Conservation (phyloP, 306 rosid genomes). For the Vigna trinervia region DNA sequence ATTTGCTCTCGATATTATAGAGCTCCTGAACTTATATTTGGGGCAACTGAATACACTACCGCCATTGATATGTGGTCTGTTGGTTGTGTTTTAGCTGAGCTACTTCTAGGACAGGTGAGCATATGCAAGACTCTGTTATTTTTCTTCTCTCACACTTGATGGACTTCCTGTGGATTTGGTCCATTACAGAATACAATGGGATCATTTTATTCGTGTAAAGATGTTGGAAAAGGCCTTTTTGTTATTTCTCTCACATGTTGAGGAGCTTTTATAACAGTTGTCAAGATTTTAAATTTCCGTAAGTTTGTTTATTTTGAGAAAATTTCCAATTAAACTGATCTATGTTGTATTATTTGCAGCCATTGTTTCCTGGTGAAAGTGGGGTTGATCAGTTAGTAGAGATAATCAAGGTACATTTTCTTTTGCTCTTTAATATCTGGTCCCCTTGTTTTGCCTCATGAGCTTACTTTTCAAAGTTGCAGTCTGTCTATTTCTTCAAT, state of each 20-base stretch:
- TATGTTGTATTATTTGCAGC: slow-evolving; percentile 61
- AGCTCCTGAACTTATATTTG: slow-evolving; percentile 97
- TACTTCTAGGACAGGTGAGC: slow-evolving; percentile 89
- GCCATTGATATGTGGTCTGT: slow-evolving; percentile 98
- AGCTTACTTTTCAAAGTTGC: slow-evolving; percentile 35
- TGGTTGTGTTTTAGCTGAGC: slow-evolving; percentile 95
- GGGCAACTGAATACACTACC: slow-evolving; percentile 94
- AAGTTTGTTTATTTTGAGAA: background rate
- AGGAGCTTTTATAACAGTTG: too few species aligned
- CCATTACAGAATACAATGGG: background rate
- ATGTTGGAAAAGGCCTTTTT: background rate
- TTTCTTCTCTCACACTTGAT: background rate
- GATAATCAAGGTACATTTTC: slow-evolving; percentile 76
- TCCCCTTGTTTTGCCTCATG: background rate
- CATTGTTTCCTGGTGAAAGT: slow-evolving; percentile 96
- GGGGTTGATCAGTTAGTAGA: slow-evolving; percentile 98
- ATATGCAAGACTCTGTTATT: background rate
- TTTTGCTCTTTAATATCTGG: background rate
- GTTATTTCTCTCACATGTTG: too few species aligned
- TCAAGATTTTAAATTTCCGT: background rate
- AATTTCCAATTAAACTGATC: slow-evolving; percentile 17
- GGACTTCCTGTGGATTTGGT: background rate
- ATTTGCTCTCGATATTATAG: slow-evolving; percentile 94
- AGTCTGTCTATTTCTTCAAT: slow-evolving; percentile 37
- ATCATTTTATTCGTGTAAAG: background rate